Percentiles rank a stretch among this genome's conserved stretches.
Evolutionary conservation across 495 filamentous ascomycete species (phyloP).

Genomic region (Penicillium herquei): DNA sequence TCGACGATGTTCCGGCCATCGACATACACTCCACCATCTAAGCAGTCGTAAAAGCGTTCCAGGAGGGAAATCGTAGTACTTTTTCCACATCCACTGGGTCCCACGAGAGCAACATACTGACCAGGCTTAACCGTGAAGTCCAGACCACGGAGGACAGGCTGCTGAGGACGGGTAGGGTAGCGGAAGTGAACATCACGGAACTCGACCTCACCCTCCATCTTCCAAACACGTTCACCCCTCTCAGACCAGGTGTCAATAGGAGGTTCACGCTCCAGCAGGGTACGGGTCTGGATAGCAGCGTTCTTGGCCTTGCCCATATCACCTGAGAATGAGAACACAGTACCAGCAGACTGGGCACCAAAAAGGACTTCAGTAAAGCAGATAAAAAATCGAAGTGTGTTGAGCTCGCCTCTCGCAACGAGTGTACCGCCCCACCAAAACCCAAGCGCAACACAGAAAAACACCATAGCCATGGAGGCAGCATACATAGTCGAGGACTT

Average conservation of each 20-base stretch:
- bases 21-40: slow-evolving; percentile 67
- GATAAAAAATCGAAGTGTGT: slow-evolving; percentile 80
- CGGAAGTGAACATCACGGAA: slow-evolving; percentile 79
- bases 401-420: slow-evolving; percentile 67
- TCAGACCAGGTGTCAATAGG: slow-evolving; percentile 79
- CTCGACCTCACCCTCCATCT: slow-evolving; percentile 67
- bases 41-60: slow-evolving; percentile 82
- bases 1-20: slow-evolving; percentile 72
- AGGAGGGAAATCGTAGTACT: slow-evolving; percentile 76
- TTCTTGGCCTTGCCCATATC: slow-evolving; percentile 89
- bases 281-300: slow-evolving; percentile 72
- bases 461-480: slow-evolving; percentile 72
- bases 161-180: slow-evolving; percentile 76
- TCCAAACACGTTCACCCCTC: slow-evolving; percentile 59
- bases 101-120: slow-evolving; percentile 78
- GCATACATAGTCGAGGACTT: slow-evolving; percentile 75
- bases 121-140: slow-evolving; percentile 71
- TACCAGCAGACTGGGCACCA: slow-evolving; percentile 81
- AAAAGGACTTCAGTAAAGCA: slow-evolving; percentile 79
- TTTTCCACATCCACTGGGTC: slow-evolving; percentile 81
- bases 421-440: slow-evolving; percentile 92
- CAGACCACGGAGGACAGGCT: slow-evolving; percentile 73
- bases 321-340: slow-evolving; percentile 78
- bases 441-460: slow-evolving; percentile 81
- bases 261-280: slow-evolving; percentile 74